Percentiles rank a stretch among this genome's conserved stretches.
phyloP scores from a whole-genome alignment of 1,139 yeast species.

The Pichia sp. region DNA sequence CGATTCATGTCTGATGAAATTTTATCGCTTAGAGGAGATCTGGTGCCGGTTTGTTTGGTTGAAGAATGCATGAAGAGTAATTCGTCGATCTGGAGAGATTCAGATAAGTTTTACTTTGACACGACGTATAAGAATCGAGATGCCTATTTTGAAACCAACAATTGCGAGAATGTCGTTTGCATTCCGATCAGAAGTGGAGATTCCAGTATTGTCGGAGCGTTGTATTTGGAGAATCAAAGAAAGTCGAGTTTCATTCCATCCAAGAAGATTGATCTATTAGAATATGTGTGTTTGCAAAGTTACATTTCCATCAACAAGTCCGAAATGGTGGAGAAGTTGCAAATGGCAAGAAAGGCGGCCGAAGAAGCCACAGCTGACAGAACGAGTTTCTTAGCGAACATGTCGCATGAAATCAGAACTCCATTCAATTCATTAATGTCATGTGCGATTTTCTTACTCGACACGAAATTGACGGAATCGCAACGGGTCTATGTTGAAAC shows the following conservation, averaged over 20 bases:
- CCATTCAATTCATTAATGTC: slow-evolving; percentile 57
- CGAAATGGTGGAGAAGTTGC: slow-evolving; percentile 48
- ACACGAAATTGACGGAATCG: slow-evolving; percentile 45
- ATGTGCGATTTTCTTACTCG: slow-evolving; percentile 53
- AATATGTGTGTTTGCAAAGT: slow-evolving; percentile 51
- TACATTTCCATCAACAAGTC: slow-evolving; percentile 54
- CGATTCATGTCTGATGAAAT: slow-evolving; percentile 40
- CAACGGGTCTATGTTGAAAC: slow-evolving; percentile 58
- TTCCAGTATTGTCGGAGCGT: slow-evolving; percentile 44
- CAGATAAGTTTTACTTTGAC: slow-evolving; percentile 40
- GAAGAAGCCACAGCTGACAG: slow-evolving; percentile 61
- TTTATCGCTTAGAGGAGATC: slow-evolving; percentile 41
- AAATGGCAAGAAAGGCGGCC: slow-evolving; percentile 52
- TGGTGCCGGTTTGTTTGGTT: slow-evolving; percentile 45
- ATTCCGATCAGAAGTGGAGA: slow-evolving; percentile 46
- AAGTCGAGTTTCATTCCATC: slow-evolving; percentile 30
- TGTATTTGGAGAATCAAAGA: slow-evolving; percentile 44
- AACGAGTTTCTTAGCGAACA: slow-evolving; percentile 57
- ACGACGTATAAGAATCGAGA: slow-evolving; percentile 39
- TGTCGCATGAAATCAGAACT: slow-evolving; percentile 60
- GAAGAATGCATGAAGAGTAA: slow-evolving; percentile 43
- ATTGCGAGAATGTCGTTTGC: slow-evolving; percentile 42
- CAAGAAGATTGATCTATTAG: slow-evolving; percentile 40
- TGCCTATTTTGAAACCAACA: slow-evolving; percentile 40
- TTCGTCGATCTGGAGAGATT: slow-evolving; percentile 38